Base-by-base conservation (phyloP, 495 filamentous ascomycete species). In the Neurospora sp. region DNA sequence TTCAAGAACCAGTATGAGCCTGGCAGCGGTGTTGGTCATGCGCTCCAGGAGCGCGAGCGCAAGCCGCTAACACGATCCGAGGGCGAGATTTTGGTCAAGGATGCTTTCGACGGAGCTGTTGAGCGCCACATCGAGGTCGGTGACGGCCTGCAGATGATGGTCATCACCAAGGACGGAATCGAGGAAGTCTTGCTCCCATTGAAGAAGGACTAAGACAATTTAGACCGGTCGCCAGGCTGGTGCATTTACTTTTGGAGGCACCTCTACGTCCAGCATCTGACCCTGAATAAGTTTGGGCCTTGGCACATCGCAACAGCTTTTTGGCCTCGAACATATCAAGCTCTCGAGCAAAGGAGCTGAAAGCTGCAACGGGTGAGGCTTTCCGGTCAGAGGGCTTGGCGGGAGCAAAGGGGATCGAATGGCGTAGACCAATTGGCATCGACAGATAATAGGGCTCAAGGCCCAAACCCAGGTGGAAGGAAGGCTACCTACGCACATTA, bases 61-160 rank as follows among this genome's bases (percentile, higher is more conserved):
- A 81, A 83, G 72, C 87, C 88, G 71, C 84, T 98, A 77, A 85
- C 91, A 37, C 87, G 88, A 76, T 83, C 86, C 39, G 89, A 91
- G 37, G 96, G 96, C 35, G 93, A 95, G 84, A 87, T 90, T 75
- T 81, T 99, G 73, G 96, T 98, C 72, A 91, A 93, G 83, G 96
- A 99, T 88, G 96, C 95, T 11, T 99, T 99, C 80, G 96, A 96
- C 73, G 96, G 94, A 81, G 95, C 96, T 14, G 94, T 97, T 31
- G 96, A 99, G 88, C 91, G 96, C 81, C 96, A 99, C 85, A 99
- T 98, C 77, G 95, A 98, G 86, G 96, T 98, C 73, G 96, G 96
- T 80, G 96, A 99, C 87, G 91, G 92, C 48, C 82, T 99, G 83
- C 96, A 98, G 86, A 93, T 97, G 90, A 89, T 98, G 87, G 88